Base-by-base conservation (phyloP, 1,139 yeast genomes). In the Lodderomyces parapsilosis region DNA sequence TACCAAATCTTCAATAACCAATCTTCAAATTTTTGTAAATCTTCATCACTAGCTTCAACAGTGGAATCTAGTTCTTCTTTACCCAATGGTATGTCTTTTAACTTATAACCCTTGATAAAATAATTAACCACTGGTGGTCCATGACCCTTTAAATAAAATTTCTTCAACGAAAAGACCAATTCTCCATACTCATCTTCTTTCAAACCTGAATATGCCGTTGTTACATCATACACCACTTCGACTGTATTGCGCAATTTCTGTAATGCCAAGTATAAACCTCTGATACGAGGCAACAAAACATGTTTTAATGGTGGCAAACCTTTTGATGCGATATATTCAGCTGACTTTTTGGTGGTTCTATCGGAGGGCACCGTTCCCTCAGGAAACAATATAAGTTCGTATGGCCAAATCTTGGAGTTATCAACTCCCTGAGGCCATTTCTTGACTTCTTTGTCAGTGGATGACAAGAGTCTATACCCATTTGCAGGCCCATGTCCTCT, bases 311-410 rank as follows among this genome's bases (percentile, higher is more conserved):
- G 60, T 1, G 77, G 75, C 40, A 65, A 61, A 17, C 74, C 74
- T 35, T 72, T 63, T 49, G 81, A 76, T 9, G 63, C 65, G 22
- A 87, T 85, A 62, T 68, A 93, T 13, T 62, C 71, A 13, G 68
- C 69, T 2, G 91, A 81, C 46, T 78, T 78, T 6, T 57, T 66
- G 40, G 78, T 74, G 3, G 96, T 89, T 50, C 79, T 75, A 10
- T 70, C 71, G 31, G 94, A 83, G 46, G 87, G 68, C 42, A 90
- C 94, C 0, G 99, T 93, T 2, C 99, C 99, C 62, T 93, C 99
- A 1, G 99, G 99, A 63, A 85, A 93, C 27, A 93, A 62, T 22
- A 91, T 64, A 43, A 93, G 59, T 57, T 69, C 69, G 51, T 80
- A 82, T 50, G 81, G 72, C 69, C 73, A 60, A 42, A 68, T 46